phyloP scores from a whole-genome alignment of 2,329 filamentous ascomycete genomes.

The Fusarium coffeatum region DNA sequence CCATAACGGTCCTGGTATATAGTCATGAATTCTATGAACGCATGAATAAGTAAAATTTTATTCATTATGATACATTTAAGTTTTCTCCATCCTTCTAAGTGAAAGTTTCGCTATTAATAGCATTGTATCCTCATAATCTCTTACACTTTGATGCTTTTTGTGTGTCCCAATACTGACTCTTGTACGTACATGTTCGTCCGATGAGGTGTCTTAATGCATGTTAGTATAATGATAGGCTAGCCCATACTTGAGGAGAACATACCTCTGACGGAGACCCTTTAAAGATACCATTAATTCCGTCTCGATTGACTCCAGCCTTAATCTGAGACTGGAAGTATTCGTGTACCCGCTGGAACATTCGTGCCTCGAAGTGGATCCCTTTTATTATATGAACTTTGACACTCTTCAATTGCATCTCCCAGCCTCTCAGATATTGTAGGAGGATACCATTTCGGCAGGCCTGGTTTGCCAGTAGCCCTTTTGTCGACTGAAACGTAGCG shows the following conservation, averaged over 20 bases:
- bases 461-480: accelerated
- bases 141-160: accelerated
- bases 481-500: too few species aligned
- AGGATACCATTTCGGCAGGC: neutral
- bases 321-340: neutral
- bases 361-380: neutral
- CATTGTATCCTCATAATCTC: too few species aligned
- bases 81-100: neutral
- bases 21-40: slow-evolving; percentile 24
- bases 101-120: neutral
- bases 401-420: accelerated
- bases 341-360: neutral
- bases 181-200: too few species aligned
- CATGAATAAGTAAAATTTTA: neutral
- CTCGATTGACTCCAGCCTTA: neutral
- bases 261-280: neutral
- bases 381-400: neutral
- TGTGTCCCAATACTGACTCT: accelerated
- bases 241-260: neutral
- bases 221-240: neutral
- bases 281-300: neutral
- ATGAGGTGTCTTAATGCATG: too few species aligned
- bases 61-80: neutral
- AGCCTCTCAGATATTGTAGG: neutral
- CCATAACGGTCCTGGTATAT: slow-evolving; percentile 4